Base-by-base conservation (phyloP, 805 yeast genomes). In the Metschnikowia vanudenii region DNA sequence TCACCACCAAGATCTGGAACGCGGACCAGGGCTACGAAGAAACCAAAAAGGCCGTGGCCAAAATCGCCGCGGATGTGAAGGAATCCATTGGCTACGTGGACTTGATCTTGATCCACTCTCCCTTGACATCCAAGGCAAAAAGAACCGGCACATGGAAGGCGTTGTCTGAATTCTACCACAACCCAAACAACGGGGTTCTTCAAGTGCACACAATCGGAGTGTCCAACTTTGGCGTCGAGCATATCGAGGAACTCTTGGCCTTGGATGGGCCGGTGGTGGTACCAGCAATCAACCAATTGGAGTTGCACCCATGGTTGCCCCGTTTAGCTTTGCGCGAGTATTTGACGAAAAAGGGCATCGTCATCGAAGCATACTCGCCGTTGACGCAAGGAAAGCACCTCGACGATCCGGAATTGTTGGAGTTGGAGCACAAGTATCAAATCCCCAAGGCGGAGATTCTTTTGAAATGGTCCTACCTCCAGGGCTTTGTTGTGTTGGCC, bases 251-350 rank as follows among this genome's bases (percentile, higher is more conserved):
- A 60, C 64, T 87, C 37, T 67, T 84, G 36, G 55, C 60, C 2
- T 81, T 87, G 84, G 74, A 75, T 3, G 77, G 68, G 3, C 64
- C 81, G 34, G 65, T 64, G 43, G 59, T 62, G 49, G 60, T 49
- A 54, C 82, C 96, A 0, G 88, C 83, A 0, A 84, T 86, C 35
- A 84, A 88, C 63, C 96, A 89, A 62, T 79, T 88, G 58, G 96
- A 88, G 64, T 75, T 88, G 42, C 87, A 88, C 49, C 96, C 94
- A 17, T 87, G 94, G 91, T 71, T 84, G 57, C 87, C 84, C 68
- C 73, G 85, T 56, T 67, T 73, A 44, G 81, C 82, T 42, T 71
- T 88, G 47, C 80, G 85, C 18, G 76, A 81, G 44, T 85, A 69
- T 64, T 81, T 86, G 60, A 69, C 73, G 28, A 59, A 71, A 13